Evolutionary conservation across 2,329 filamentous ascomycete genomes (phyloP).

Genomic region (Phaeosphaeria sp.): DNA sequence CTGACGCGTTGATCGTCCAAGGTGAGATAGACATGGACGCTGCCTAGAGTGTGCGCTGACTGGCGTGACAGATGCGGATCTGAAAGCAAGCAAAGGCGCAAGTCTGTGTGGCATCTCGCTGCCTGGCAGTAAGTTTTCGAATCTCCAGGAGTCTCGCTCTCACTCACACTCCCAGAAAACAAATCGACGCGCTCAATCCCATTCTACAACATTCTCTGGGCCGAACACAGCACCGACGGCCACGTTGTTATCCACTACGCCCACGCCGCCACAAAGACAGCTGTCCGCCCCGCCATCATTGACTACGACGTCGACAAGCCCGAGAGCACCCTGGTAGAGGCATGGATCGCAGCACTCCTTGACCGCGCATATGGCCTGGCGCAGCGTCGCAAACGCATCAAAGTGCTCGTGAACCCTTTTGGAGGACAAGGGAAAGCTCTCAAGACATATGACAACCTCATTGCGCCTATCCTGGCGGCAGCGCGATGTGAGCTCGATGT

Average conservation of each 20-base stretch:
- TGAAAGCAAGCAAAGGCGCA: conserved; percentile 55
- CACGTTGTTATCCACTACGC: conserved; percentile 78
- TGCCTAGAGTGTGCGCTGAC: conserved; percentile 8
- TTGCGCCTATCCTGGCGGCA: conserved; percentile 82
- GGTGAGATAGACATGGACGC: conserved; percentile 50
- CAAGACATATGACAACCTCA: conserved; percentile 75
- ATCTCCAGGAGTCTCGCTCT: not conserved
- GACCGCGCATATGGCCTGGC: conserved; percentile 73
- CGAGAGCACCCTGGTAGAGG: conserved; percentile 56
- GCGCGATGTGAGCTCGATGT: conserved; percentile 79
- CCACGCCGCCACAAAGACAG: conserved; percentile 59
- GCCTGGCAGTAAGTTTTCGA: conserved; percentile 52
- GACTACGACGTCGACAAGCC: conserved; percentile 66
- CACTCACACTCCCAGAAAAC: conserved; percentile 42
- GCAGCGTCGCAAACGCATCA: conserved; percentile 76
- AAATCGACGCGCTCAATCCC: conserved; percentile 68
- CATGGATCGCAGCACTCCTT: conserved; percentile 71
- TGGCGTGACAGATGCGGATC: conserved; percentile 57
- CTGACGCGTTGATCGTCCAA: conserved; percentile 65
- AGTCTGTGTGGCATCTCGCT: conserved; percentile 64
- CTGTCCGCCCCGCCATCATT: conserved; percentile 66
- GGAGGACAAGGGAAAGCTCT: conserved; percentile 81
- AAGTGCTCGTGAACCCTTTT: conserved; percentile 89
- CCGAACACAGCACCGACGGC: conserved; percentile 64
- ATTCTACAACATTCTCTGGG: conserved; percentile 86